phyloP scores from a whole-genome alignment of 2,329 filamentous ascomycete genomes.

The Nemania sp. region DNA sequence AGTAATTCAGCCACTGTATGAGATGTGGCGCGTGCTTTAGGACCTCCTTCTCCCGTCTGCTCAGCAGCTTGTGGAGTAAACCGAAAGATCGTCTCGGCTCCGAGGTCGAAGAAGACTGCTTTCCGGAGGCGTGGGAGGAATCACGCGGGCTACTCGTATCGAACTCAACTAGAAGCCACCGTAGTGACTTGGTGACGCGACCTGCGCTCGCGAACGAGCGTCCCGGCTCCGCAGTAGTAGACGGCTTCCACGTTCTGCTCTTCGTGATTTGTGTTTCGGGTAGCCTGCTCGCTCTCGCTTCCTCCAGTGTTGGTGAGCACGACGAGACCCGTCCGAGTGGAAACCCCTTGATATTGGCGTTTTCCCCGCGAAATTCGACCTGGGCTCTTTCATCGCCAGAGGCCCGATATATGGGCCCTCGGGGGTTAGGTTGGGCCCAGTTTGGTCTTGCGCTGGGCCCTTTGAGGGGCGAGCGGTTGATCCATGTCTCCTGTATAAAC shows the following conservation, averaged over 20 bases:
- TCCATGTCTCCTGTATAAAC: not conserved
- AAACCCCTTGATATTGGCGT: not conserved
- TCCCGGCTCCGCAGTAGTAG: too few species aligned
- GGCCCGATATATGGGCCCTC: not conserved
- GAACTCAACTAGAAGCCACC: not conserved
- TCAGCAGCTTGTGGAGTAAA: slow-evolving; percentile 5
- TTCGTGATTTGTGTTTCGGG: not conserved
- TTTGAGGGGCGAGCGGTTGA: not conserved
- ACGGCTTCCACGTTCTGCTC: not conserved
- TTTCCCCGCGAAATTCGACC: not conserved
- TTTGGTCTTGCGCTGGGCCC: too few species aligned
- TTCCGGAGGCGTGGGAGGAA: not conserved
- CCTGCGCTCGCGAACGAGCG: too few species aligned
- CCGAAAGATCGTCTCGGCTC: not conserved
- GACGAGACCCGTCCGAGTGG: not conserved
- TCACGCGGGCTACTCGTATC: not conserved
- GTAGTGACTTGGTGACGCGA: not conserved
- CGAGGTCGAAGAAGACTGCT: too few species aligned
- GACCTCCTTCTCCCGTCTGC: not conserved
- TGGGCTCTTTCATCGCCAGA: not conserved
- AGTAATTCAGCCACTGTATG: slow-evolving; percentile 16
- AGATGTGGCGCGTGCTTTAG: not conserved
- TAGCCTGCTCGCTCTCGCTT: not conserved
- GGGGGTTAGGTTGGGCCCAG: not conserved
- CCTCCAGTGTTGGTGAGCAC: not conserved